A percentile compares a stretch with the other conserved stretches of the same genome.
Conservation (phyloP, 305 asterid species). For the Fraxinus albicans region DNA sequence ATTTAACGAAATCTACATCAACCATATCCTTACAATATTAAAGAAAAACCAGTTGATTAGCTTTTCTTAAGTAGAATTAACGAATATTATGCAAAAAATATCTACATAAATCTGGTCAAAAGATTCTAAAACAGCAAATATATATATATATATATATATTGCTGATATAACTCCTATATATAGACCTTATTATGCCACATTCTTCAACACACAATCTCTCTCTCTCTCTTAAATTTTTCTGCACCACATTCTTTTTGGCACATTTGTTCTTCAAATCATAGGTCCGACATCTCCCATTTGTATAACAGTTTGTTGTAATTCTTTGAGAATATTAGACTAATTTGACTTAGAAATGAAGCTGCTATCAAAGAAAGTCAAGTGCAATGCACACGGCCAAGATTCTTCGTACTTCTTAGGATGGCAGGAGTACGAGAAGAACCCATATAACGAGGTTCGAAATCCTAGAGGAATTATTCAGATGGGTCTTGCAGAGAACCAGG, state of each 20-base stretch:
- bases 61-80: background rate
- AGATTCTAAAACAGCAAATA: background rate
- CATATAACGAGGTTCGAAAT: conserved; percentile 40
- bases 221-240: background rate
- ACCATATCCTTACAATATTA: background rate
- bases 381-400: conserved; percentile 64
- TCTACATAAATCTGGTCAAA: background rate
- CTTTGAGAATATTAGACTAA: background rate
- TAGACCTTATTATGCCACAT: conserved; percentile 13
- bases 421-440: conserved; percentile 62
- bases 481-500: conserved; percentile 67
- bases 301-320: background rate
- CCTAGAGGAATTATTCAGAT: conserved; percentile 57
- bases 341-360: conserved; percentile 28
- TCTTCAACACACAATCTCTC: background rate
- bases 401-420: conserved; percentile 60
- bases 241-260: conserved; percentile 8
- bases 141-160: conserved; percentile 1
- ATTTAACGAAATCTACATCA: background rate
- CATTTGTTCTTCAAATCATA: background rate
- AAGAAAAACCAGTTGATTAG: background rate
- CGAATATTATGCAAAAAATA: background rate
- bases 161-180: conserved; percentile 31
- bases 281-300: background rate
- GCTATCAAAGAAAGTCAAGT: conserved; percentile 42